Percentiles rank a stretch among this genome's conserved stretches.
phyloP scores from a whole-genome alignment of 108 stramenopile species.

The Fragilaria radians region DNA sequence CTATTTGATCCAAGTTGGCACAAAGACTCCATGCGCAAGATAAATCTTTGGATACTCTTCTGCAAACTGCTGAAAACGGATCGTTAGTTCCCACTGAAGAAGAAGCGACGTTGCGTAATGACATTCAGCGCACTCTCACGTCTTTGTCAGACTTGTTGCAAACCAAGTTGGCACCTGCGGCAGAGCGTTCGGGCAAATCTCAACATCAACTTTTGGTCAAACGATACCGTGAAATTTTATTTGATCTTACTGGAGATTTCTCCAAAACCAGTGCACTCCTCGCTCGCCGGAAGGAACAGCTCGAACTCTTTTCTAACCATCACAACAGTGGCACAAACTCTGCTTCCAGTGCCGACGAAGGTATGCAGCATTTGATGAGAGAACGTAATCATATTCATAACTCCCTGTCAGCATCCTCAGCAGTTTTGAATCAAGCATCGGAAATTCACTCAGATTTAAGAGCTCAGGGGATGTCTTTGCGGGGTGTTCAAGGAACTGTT shows the following conservation, averaged over 20 bases:
- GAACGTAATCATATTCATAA: constrained; percentile 75
- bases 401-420: constrained; percentile 53
- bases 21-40: constrained; percentile 11
- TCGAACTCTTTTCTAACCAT: constrained; percentile 62
- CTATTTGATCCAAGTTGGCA: constrained; percentile 12
- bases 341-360: constrained; percentile 26
- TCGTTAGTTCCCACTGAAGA: constrained; percentile 34
- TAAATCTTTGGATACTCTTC: constrained; percentile 8
- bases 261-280: constrained; percentile 51
- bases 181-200: constrained; percentile 41
- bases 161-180: constrained; percentile 53
- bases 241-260: constrained; percentile 68
- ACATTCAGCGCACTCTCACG: constrained; percentile 63
- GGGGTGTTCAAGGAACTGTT: constrained; percentile 47
- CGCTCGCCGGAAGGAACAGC: constrained; percentile 49
- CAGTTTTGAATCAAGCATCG: constrained; percentile 61
- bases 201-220: constrained; percentile 57
- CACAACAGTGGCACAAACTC: constrained; percentile 3
- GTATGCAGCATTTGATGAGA: constrained; percentile 72
- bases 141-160: constrained; percentile 62
- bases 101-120: constrained; percentile 56
- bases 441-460: constrained; percentile 57
- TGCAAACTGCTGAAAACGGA: constrained; percentile 61
- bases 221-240: constrained; percentile 81
- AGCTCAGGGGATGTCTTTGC: constrained; percentile 53